Evolutionary conservation across 495 filamentous ascomycete genomes (phyloP).

Genomic region (Recurvomyces mirabilis): DNA sequence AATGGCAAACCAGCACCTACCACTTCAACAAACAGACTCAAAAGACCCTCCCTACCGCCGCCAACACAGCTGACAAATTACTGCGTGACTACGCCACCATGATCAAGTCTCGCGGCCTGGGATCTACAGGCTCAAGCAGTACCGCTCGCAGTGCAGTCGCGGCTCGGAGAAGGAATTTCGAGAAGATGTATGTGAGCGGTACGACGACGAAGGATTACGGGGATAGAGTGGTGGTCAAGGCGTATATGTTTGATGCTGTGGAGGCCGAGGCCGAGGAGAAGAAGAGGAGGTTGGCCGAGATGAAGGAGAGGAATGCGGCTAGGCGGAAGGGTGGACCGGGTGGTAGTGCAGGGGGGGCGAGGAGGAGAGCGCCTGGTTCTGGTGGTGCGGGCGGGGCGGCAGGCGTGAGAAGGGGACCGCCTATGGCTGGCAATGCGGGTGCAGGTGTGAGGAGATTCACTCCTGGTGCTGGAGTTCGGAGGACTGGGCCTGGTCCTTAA

Average conservation of each 20-base stretch:
- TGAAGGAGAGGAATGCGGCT: conserved; percentile 3
- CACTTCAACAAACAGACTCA: conserved; percentile 15
- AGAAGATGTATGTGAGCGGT: conserved; percentile 8
- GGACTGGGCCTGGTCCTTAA: too few species aligned
- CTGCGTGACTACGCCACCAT: conserved; percentile 11
- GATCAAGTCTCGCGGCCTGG: neutral
- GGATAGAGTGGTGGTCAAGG: conserved; percentile 15
- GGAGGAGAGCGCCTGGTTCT: neutral
- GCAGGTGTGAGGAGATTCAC: neutral
- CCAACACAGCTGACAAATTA: conserved; percentile 9
- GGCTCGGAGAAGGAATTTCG: neutral
- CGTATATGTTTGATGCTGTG: conserved; percentile 15
- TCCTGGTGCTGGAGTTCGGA: neutral
- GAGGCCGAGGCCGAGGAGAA: conserved; percentile 12
- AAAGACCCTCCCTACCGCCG: conserved; percentile 14
- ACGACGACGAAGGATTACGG: conserved; percentile 16
- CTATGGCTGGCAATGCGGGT: too few species aligned
- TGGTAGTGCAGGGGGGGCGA: neutral
- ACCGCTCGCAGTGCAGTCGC: conserved; percentile 6
- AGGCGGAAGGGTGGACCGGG: too few species aligned
- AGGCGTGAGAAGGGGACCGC: neutral
- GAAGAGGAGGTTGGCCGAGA: conserved; percentile 1
- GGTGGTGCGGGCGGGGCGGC: neutral
- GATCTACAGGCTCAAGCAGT: neutral
- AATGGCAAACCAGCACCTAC: conserved; percentile 23